Percentiles rank a stretch among this genome's conserved stretches.
Evolutionary conservation across 306 rosid genomes (phyloP).

Genomic region (Lablab purpureus): DNA sequence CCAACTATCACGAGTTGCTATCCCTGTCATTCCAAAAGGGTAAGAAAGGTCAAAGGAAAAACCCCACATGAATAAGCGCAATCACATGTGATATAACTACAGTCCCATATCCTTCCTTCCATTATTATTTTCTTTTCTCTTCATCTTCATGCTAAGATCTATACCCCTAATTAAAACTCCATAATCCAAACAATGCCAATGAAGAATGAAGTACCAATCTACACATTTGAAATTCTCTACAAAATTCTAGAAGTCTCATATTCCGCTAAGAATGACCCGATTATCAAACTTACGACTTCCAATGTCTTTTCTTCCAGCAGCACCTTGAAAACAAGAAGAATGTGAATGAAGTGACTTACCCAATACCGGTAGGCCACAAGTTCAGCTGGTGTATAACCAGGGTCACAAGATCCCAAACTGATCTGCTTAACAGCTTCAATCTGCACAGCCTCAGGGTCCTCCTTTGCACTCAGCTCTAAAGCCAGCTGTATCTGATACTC

Average conservation of each 20-base stretch:
- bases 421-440: constrained; percentile 98
- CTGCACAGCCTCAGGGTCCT: constrained; percentile 99
- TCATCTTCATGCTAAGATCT: constrained; percentile 30
- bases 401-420: constrained; percentile 90
- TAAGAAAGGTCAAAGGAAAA: constrained; percentile 41
- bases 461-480: constrained; percentile 92
- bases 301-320: constrained; percentile 25
- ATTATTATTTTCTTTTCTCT: constrained; percentile 30
- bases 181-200: constrained; percentile 12
- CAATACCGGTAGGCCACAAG: constrained; percentile 91
- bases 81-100: constrained; percentile 43
- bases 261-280: constrained; percentile 38
- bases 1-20: constrained; percentile 37
- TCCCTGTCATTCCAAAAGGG: constrained; percentile 41
- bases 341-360: constrained; percentile 70
- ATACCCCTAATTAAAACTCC: constrained; percentile 35
- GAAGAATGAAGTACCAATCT: constrained; percentile 26
- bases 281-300: constrained; percentile 36
- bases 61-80: constrained; percentile 49
- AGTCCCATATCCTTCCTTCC: constrained; percentile 30
- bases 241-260: constrained; percentile 35
- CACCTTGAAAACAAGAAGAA: constrained; percentile 37
- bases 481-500: constrained; percentile 94
- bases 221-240: constrained; percentile 30
- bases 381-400: constrained; percentile 88